A percentile compares a stretch with the other conserved stretches of the same genome.
Conservation (phyloP, 106 monocot genomes). For the Phalaenopsis equestris region DNA sequence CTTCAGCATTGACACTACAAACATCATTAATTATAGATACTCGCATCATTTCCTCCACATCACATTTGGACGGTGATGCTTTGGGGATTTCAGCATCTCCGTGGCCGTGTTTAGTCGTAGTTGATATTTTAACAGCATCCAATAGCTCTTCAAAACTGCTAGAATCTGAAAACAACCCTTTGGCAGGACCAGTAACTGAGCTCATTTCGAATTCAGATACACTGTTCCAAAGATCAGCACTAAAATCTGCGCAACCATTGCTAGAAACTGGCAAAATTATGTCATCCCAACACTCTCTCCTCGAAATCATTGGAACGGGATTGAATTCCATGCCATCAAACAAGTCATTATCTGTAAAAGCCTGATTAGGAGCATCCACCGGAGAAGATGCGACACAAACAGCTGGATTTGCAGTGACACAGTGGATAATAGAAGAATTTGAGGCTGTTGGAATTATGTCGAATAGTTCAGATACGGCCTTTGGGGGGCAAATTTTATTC, state of each 20-base stretch:
- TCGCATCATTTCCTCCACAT: slow-evolving; percentile 17
- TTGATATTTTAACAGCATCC: slow-evolving; percentile 19
- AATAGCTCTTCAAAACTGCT: slow-evolving; percentile 34
- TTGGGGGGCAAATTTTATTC: not conserved
- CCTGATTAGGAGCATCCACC: not conserved
- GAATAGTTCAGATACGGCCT: no score
- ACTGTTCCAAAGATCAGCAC: not conserved
- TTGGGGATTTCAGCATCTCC: no score
- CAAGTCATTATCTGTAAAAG: slow-evolving; percentile 23
- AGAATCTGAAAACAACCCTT: slow-evolving; percentile 26
- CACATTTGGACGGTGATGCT: slow-evolving; percentile 11
- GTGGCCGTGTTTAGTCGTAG: not conserved
- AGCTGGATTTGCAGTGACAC: not conserved
- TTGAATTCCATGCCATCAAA: slow-evolving; percentile 55
- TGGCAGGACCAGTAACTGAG: slow-evolving; percentile 5
- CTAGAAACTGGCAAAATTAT: slow-evolving; percentile 11
- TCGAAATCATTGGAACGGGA: slow-evolving; percentile 11
- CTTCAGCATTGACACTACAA: slow-evolving; percentile 29
- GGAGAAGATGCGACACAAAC: slow-evolving; percentile 2
- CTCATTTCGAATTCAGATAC: slow-evolving; percentile 19
- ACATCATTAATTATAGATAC: slow-evolving; percentile 34
- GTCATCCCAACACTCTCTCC: slow-evolving; percentile 36
- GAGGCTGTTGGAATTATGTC: no score
- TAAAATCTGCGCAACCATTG: not conserved
- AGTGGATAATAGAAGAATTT: no score